Conservation (phyloP, 768 basidiomycete genomes). For the Albatrellus ellisii region DNA sequence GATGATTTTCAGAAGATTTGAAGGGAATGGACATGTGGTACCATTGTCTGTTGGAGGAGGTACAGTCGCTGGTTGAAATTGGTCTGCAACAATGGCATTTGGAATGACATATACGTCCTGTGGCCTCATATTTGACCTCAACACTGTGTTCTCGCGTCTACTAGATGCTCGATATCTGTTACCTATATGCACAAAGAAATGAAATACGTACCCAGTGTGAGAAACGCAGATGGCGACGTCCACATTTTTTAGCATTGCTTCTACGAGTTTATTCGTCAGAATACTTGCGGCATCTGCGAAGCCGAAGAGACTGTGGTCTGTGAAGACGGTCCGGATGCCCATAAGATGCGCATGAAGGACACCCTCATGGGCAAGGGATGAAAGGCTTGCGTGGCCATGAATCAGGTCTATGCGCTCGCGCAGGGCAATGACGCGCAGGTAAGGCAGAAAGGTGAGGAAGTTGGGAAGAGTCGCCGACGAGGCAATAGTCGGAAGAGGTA, state of each 20-base stretch:
- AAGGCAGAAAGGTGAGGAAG: constrained; percentile 86
- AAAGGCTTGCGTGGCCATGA: constrained; percentile 87
- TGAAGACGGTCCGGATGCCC: constrained; percentile 85
- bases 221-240: constrained; percentile 95
- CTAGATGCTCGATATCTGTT: not conserved
- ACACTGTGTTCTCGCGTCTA: constrained; percentile 95
- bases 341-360: constrained; percentile 82
- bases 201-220: constrained; percentile 65
- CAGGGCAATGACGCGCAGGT: constrained; percentile 77
- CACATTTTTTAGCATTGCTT: constrained; percentile 75
- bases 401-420: constrained; percentile 80
- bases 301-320: constrained; percentile 93
- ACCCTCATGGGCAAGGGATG: constrained; percentile 84
- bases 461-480: constrained; percentile 92
- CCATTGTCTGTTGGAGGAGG: constrained; percentile 39
- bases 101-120: constrained; percentile 83
- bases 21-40: constrained; percentile 19
- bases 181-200: not conserved
- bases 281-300: constrained; percentile 97
- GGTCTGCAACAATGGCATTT: constrained; percentile 77
- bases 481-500: constrained; percentile 80
- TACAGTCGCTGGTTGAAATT: constrained; percentile 56
- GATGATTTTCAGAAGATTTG: not conserved
- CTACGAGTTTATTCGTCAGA: constrained; percentile 90
- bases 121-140: constrained; percentile 59